A percentile compares a stretch with the other conserved stretches of the same genome.
Conservation (phyloP, 1,284 basidiomycete species). For the Ganoderma lingzhi region DNA sequence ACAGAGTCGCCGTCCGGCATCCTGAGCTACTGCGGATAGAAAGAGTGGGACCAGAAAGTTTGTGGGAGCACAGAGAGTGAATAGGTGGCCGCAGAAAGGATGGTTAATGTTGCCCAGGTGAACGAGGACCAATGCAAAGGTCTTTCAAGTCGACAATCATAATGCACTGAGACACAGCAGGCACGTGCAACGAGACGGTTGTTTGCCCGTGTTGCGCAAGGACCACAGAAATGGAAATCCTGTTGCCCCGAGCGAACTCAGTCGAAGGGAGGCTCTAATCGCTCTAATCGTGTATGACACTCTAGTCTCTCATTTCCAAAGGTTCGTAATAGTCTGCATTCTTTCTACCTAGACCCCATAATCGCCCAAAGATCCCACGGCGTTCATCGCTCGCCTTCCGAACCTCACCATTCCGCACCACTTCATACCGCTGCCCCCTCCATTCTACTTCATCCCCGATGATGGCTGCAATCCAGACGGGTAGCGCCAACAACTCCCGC, state of each 20-base stretch:
- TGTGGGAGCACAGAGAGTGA: not conserved
- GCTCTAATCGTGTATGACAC: conserved; percentile 3
- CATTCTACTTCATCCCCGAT: conserved; percentile 83
- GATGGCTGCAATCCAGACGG: conserved; percentile 86
- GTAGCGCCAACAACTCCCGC: conserved; percentile 83
- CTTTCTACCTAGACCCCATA: conserved; percentile 27
- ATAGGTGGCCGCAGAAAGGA: not conserved
- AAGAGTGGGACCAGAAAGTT: not conserved
- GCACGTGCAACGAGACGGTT: not conserved
- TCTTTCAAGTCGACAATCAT: not conserved
- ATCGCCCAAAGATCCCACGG: conserved; percentile 30
- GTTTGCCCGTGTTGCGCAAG: not conserved
- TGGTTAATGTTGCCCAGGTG: not conserved
- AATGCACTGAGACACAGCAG: not conserved
- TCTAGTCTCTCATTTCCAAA: conserved; percentile 24
- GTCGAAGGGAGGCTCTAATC: not conserved
- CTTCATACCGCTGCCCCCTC: conserved; percentile 77
- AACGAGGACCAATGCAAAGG: not conserved
- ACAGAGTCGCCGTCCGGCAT: conserved; percentile 66
- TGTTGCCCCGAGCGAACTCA: not conserved
- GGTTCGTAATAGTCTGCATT: conserved; percentile 39
- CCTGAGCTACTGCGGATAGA: not conserved
- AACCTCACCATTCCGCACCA: conserved; percentile 73
- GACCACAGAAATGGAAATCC: not conserved
- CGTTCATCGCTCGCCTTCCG: conserved; percentile 34